phyloP scores from a whole-genome alignment of 2,329 filamentous ascomycete species.

The Colletotrichum eremochloae region DNA sequence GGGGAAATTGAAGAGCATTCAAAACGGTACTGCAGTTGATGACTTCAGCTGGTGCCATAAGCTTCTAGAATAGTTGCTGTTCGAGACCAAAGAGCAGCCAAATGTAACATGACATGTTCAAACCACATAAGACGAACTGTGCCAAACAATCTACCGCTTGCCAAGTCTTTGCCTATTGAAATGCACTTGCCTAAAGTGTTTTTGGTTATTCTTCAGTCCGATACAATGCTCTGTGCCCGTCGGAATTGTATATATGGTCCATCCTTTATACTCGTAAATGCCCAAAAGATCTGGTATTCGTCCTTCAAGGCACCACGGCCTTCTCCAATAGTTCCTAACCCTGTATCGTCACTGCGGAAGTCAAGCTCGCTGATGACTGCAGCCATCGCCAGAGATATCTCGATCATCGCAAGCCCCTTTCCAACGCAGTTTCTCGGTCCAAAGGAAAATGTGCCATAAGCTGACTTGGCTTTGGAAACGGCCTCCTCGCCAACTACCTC shows the following conservation, averaged over 20 bases:
- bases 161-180: not conserved
- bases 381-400: conserved; percentile 29
- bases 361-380: conserved; percentile 24
- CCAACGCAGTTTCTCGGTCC: conserved; percentile 32
- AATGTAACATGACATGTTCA: not conserved
- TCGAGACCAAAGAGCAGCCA: not conserved
- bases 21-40: conserved; percentile 2
- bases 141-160: not conserved
- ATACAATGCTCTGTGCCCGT: not conserved
- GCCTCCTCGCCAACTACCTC: conserved; percentile 12
- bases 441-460: conserved; percentile 19
- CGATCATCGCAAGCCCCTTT: conserved; percentile 27
- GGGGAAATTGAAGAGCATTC: conserved; percentile 8
- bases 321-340: conserved; percentile 16
- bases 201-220: not conserved
- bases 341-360: conserved; percentile 19
- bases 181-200: no score
- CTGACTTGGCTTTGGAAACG: conserved; percentile 7
- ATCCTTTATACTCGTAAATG: conserved; percentile 31
- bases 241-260: conserved; percentile 29
- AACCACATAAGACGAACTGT: not conserved
- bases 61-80: not conserved
- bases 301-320: not conserved
- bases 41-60: conserved; percentile 15
- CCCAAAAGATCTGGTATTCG: conserved; percentile 27